phyloP scores from a whole-genome alignment of 2,329 filamentous ascomycete species.

The Pseudocercospora fijiensis region DNA sequence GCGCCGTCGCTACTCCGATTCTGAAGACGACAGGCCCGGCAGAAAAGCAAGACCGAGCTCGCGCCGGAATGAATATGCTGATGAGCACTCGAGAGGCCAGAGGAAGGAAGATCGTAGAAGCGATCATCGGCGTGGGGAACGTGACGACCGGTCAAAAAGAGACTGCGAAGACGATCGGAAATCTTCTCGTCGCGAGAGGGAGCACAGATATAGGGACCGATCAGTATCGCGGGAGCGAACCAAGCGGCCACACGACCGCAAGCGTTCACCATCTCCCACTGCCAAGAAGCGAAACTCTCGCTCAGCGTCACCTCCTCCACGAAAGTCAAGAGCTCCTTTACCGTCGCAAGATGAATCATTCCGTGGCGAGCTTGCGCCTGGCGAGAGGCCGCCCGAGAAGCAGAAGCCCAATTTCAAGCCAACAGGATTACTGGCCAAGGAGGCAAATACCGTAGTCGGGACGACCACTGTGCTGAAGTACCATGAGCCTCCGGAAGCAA shows the following conservation, averaged over 20 bases:
- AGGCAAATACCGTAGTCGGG: constrained; percentile 78
- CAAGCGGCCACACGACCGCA: constrained; percentile 23
- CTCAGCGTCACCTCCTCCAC: constrained; percentile 46
- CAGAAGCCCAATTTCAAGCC: constrained; percentile 84
- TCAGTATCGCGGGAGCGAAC: constrained; percentile 28
- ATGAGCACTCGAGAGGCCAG: constrained; percentile 10
- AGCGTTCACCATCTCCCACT: constrained; percentile 32
- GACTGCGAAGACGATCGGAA: constrained; percentile 14
- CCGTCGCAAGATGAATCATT: constrained; percentile 51
- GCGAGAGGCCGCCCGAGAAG: constrained; percentile 55
- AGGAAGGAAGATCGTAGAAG: constrained; percentile 12
- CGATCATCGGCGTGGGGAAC: constrained; percentile 14
- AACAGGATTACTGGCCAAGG: constrained; percentile 80
- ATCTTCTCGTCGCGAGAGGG: constrained; percentile 17
- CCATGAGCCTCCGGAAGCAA: constrained; percentile 88
- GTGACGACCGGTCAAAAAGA: constrained; percentile 16
- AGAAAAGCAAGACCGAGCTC: background rate
- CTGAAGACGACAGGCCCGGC: background rate
- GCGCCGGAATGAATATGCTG: background rate
- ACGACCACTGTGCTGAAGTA: constrained; percentile 85
- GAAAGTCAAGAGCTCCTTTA: constrained; percentile 45
- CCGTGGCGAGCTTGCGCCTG: constrained; percentile 33
- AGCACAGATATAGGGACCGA: constrained; percentile 24
- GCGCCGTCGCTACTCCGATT: constrained; percentile 8
- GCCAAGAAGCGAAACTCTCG: constrained; percentile 38